Evolutionary conservation across 1,139 yeast genomes (phyloP).

Genomic region (Magnusiomyces tetraspermus): DNA sequence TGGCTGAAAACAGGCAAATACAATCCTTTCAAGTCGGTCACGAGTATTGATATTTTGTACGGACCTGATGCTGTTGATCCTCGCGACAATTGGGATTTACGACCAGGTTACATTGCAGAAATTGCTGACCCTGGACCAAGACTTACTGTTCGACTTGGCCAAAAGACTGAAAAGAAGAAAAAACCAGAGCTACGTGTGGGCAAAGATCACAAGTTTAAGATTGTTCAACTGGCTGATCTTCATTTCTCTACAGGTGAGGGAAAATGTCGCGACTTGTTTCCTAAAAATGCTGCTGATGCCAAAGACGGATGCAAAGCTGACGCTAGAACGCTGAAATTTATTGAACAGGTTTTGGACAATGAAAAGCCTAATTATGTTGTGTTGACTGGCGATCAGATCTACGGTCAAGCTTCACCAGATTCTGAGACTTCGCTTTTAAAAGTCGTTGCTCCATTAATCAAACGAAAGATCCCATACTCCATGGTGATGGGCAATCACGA

Average conservation of each 20-base stretch:
- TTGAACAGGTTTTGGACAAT: slow-evolving; percentile 52
- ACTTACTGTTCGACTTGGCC: slow-evolving; percentile 33
- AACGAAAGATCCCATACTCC: slow-evolving; percentile 67
- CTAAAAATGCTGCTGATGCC: slow-evolving; percentile 27
- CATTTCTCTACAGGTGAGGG: slow-evolving; percentile 78
- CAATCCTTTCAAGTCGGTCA: slow-evolving; percentile 32
- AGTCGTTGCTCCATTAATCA: slow-evolving; percentile 62
- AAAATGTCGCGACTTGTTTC: slow-evolving; percentile 60
- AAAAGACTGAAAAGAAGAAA: slow-evolving; percentile 24
- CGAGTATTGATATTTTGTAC: slow-evolving; percentile 53
- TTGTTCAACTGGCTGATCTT: slow-evolving; percentile 77
- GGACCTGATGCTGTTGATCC: slow-evolving; percentile 73
- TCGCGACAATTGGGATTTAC: slow-evolving; percentile 56
- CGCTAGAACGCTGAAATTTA: slow-evolving; percentile 50
- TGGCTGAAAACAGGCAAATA: slow-evolving; percentile 42
- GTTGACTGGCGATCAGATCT: slow-evolving; percentile 77
- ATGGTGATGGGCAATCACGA: slow-evolving; percentile 76
- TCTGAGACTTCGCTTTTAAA: slow-evolving; percentile 69
- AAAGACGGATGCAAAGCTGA: slow-evolving; percentile 55
- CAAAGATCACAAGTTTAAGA: slow-evolving; percentile 48
- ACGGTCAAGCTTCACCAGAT: slow-evolving; percentile 64
- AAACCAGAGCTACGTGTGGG: slow-evolving; percentile 30
- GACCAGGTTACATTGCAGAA: slow-evolving; percentile 28
- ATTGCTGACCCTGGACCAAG: slow-evolving; percentile 24
- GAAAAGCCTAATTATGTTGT: slow-evolving; percentile 79